Conservation (phyloP, 441 rosid species). For the Erodium chrysanthum region DNA sequence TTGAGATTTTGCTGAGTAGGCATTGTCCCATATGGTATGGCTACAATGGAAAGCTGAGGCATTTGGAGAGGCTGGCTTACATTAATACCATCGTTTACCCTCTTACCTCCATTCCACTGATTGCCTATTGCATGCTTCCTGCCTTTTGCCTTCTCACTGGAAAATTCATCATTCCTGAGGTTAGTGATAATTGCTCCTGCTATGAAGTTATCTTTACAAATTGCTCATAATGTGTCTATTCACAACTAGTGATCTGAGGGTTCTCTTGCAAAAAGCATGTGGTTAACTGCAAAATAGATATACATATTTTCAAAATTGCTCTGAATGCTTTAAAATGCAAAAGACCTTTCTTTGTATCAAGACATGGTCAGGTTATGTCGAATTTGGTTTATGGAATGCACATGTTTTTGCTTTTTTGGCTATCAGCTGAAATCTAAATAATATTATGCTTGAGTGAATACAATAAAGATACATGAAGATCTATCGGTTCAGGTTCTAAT, state of each 20-base stretch:
- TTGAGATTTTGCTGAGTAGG: conserved; percentile 92
- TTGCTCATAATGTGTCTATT: too few species aligned
- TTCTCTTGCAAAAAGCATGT: too few species aligned
- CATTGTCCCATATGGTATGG: conserved; percentile 99
- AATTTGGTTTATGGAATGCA: background rate
- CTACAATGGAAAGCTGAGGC: conserved; percentile 70
- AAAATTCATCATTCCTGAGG: conserved; percentile 98
- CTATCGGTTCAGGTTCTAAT: background rate
- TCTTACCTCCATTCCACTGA: conserved; percentile 78
- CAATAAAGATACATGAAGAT: background rate
- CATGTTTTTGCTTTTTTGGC: background rate
- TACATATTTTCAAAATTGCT: too few species aligned
- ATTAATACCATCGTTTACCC: conserved; percentile 91
- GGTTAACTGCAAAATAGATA: too few species aligned
- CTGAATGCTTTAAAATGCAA: too few species aligned
- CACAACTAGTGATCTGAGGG: too few species aligned
- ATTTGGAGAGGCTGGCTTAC: conserved; percentile 87
- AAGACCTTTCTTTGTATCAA: too few species aligned
- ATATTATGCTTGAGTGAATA: background rate
- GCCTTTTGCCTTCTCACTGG: conserved; percentile 88
- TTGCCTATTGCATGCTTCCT: conserved; percentile 83
- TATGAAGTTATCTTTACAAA: too few species aligned
- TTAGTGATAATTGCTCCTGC: conserved; percentile 15
- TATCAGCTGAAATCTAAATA: background rate
- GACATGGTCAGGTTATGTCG: too few species aligned